Conservation (phyloP, 495 filamentous ascomycete species). For the Cercophora scortea region DNA sequence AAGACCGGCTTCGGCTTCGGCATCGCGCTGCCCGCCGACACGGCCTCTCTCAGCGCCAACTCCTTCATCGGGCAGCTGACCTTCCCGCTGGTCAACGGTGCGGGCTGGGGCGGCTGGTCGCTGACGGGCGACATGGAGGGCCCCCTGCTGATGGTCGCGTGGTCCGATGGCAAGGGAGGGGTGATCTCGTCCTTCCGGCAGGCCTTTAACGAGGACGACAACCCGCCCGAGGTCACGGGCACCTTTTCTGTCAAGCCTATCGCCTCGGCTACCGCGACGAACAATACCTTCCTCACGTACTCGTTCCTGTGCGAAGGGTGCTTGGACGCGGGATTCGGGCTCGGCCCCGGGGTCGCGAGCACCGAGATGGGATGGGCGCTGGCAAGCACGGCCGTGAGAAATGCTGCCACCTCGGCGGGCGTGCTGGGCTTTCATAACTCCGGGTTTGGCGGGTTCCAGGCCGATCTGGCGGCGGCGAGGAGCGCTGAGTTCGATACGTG, state of each 20-base stretch:
- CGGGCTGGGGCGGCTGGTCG: slow-evolving; percentile 18
- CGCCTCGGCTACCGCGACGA: slow-evolving; percentile 4
- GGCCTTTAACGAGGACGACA: slow-evolving; percentile 17
- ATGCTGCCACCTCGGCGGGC: slow-evolving; percentile 1
- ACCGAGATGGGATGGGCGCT: slow-evolving; percentile 17
- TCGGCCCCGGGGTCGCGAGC: slow-evolving; percentile 3
- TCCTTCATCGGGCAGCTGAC: slow-evolving; percentile 23
- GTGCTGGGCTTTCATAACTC: slow-evolving; percentile 22
- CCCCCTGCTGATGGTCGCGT: slow-evolving; percentile 11
- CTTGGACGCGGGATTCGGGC: slow-evolving; percentile 6
- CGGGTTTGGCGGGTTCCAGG: slow-evolving; percentile 27
- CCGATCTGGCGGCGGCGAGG: slow-evolving; percentile 19
- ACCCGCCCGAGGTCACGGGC: slow-evolving; percentile 13
- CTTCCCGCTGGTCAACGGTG: slow-evolving; percentile 13
- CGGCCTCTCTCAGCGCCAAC: background rate
- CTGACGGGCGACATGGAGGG: slow-evolving; percentile 17
- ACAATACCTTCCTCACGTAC: slow-evolving; percentile 11
- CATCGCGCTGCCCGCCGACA: slow-evolving; percentile 14
- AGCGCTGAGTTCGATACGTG: slow-evolving; percentile 22
- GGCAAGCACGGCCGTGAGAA: slow-evolving; percentile 6
- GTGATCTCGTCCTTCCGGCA: slow-evolving; percentile 15
- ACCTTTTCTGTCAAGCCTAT: slow-evolving; percentile 12
- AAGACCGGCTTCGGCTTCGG: slow-evolving; percentile 16
- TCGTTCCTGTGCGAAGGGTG: slow-evolving; percentile 19
- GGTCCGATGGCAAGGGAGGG: slow-evolving; percentile 9